Evolutionary conservation across 805 yeast species (phyloP), one percentile per base, ranked within the genome.

Genomic region (Pichia exigua): DNA sequence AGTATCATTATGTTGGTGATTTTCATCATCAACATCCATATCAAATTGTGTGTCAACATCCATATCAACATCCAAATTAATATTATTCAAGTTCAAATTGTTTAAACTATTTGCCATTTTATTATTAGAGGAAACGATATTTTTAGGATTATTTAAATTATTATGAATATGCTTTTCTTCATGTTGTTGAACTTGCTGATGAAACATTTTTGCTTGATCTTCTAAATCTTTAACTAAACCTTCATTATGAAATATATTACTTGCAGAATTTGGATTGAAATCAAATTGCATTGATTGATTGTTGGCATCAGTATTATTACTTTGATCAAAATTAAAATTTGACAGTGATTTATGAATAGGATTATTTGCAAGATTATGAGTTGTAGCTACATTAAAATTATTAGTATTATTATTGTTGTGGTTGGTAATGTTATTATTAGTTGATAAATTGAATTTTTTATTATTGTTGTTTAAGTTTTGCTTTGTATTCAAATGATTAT

Each of bases 1-100:
- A 11, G 24, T 10, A 22, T 18, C 42, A 18, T 38, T 27, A 18
- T 43, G 48, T 22, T 59, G 59, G 49, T 57, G 56, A 44, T 55
- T 59, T 7, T 59, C 64, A 28, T 56, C 61, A 49, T 63, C 67
- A 47, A 63, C 67, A 54, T 68, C 72, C 72, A 68, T 68, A 27
- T 65, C 63, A 50, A 69, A 67, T 51, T 65, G 71, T 2, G 57
- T 53, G 39, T 55, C 58, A 40, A 20, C 44, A 27, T 46, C 51
- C 44, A 48, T 44, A 42, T 50, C 60, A 43, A 44, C 45, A 17
- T 50, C 53, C 22, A 45, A 46, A 49, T 45, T 48, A 18, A 38
- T 12, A 20, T 39, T 40, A 35, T 42, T 21, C 18, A 35, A 28
- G 24, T 27, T 46, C 21, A 27, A 26, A 22, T 11, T 35, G 17